Conservation (phyloP, 768 basidiomycete species). For the Rhodotorula toruloides region DNA sequence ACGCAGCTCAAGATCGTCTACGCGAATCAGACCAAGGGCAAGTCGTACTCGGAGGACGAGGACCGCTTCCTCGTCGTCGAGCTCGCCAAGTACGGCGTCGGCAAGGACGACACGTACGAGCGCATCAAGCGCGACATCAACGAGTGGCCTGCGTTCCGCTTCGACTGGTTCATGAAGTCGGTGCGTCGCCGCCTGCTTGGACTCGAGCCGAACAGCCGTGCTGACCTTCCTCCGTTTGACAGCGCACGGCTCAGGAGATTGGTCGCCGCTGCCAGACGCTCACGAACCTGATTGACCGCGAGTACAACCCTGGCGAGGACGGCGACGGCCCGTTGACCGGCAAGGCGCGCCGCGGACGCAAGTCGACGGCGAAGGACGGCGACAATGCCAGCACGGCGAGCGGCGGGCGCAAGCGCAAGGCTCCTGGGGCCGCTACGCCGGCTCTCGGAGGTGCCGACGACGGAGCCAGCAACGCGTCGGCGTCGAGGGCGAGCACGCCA, state of each 20-base stretch:
- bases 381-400: background rate
- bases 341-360: constrained; percentile 22
- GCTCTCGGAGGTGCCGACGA: background rate
- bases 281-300: constrained; percentile 85
- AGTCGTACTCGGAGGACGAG: constrained; percentile 93
- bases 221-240: constrained; percentile 56
- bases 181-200: constrained; percentile 44
- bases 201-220: constrained; percentile 48
- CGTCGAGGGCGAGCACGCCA: constrained; percentile 18
- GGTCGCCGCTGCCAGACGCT: constrained; percentile 81
- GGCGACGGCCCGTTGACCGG: background rate
- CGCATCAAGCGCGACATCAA: constrained; percentile 91
- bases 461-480: background rate
- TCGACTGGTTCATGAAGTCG: constrained; percentile 77
- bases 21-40: constrained; percentile 76
- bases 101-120: constrained; percentile 79
- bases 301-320: constrained; percentile 66
- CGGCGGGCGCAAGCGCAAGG: constrained; percentile 6
- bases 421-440: background rate
- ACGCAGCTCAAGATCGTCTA: constrained; percentile 95
- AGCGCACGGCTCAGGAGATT: constrained; percentile 82
- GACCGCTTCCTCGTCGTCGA: constrained; percentile 90
- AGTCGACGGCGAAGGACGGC: background rate
- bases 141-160: constrained; percentile 93
- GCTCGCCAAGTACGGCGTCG: constrained; percentile 82